A percentile compares a stretch with the other conserved stretches of the same genome.
phyloP scores from a whole-genome alignment of 371 early-diverging fungal species.

The Mucor mucedo region DNA sequence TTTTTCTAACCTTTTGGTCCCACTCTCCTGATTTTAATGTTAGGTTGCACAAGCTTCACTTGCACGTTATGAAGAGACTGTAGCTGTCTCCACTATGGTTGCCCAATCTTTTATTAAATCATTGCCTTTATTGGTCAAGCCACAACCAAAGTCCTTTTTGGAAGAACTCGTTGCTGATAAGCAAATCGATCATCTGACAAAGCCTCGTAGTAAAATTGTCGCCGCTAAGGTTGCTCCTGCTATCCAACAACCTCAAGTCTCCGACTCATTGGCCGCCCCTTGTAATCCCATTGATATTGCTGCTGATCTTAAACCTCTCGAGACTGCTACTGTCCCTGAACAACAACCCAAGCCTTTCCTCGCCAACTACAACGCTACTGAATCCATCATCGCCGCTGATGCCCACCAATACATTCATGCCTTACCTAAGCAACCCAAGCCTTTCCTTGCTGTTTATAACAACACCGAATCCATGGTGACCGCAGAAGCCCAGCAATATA shows the following conservation, averaged over 20 bases:
- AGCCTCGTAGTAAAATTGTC: background rate
- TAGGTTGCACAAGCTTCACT: conserved; percentile 1
- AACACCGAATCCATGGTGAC: background rate
- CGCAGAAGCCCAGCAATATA: background rate
- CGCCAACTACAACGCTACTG: background rate
- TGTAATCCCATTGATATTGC: background rate
- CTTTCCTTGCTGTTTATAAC: conserved; percentile 14
- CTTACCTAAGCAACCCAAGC: conserved; percentile 5
- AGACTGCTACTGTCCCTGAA: background rate
- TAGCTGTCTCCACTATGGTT: background rate
- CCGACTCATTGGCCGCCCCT: background rate
- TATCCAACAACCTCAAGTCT: background rate
- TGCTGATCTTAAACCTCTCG: background rate
- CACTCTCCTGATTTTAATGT: background rate
- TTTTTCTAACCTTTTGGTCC: background rate
- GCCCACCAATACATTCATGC: background rate
- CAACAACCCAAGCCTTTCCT: background rate
- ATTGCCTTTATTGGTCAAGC: background rate
- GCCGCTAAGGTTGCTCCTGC: background rate
- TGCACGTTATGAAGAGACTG: background rate
- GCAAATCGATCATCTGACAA: background rate
- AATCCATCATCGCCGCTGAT: background rate
- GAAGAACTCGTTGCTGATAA: background rate
- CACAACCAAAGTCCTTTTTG: background rate
- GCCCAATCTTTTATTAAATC: background rate